Conservation (phyloP, 2,329 filamentous ascomycete genomes). For the Colletotrichum kahawae region DNA sequence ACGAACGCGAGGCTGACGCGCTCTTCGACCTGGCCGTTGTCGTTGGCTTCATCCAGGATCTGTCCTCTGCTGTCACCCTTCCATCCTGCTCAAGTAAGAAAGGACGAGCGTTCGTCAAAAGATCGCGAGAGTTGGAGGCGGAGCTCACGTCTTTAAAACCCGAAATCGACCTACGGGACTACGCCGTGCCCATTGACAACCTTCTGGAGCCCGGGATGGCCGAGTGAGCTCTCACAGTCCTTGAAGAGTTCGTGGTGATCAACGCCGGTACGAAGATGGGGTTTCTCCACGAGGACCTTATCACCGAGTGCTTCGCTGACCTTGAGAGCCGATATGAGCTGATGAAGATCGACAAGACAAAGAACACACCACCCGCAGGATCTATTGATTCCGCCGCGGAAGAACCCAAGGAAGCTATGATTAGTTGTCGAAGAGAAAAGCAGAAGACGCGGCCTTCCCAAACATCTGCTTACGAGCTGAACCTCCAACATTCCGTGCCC, state of each 20-base stretch:
- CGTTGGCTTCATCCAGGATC: constrained; percentile 42
- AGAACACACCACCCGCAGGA: not conserved
- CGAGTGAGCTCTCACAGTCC: constrained; percentile 33
- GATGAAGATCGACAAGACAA: not conserved
- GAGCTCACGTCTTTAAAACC: constrained; percentile 42
- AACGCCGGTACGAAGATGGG: constrained; percentile 30
- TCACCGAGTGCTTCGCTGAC: constrained; percentile 39
- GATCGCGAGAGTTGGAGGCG: constrained; percentile 35
- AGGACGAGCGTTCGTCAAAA: not conserved
- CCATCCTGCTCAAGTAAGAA: not conserved
- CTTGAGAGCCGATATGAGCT: constrained; percentile 33
- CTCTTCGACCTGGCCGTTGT: constrained; percentile 42
- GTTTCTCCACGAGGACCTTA: constrained; percentile 46
- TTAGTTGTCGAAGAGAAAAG: not conserved
- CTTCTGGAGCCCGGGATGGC: constrained; percentile 45
- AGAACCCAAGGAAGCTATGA: not conserved
- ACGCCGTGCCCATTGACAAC: constrained; percentile 45
- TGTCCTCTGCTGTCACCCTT: constrained; percentile 31
- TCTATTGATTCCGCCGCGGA: not conserved
- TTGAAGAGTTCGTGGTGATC: constrained; percentile 40
- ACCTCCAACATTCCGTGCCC: not conserved
- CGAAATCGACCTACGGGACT: constrained; percentile 43
- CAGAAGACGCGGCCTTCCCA: not conserved
- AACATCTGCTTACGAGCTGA: not conserved
- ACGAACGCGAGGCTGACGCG: constrained; percentile 15